Percentiles rank a stretch among this genome's conserved stretches.
These are phyloP conservation scores for Boletus mariae DNA, from an alignment of 1,284 basidiomycete genomes.

Conservation along the genomic window DNA sequence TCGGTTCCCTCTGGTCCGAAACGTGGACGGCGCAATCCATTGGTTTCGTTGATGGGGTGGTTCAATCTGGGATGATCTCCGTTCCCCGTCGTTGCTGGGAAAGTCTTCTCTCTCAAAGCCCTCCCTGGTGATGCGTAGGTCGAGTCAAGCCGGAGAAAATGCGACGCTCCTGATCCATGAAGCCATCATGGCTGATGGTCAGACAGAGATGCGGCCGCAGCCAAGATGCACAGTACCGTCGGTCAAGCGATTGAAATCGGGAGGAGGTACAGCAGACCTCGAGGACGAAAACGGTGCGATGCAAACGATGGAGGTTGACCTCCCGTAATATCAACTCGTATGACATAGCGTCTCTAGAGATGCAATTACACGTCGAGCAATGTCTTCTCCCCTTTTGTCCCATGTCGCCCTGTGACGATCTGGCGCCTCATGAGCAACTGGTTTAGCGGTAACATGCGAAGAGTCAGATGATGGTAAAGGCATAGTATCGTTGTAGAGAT, in stretches of 20 bases:
- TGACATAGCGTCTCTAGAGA: conserved; percentile 40
- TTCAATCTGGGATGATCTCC: not conserved
- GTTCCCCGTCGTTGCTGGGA: not conserved
- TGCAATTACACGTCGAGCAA: conserved; percentile 47
- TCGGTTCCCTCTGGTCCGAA: conserved; percentile 24
- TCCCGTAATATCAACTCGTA: not conserved
- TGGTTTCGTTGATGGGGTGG: not conserved
- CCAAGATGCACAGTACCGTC: conserved; percentile 87
- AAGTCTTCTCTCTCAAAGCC: conserved; percentile 3
- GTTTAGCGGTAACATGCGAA: conserved; percentile 6
- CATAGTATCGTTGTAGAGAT: conserved; percentile 43
- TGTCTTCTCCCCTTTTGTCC: conserved; percentile 40
- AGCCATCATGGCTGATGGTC: conserved; percentile 82
- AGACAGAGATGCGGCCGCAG: conserved; percentile 63
- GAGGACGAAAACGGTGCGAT: too few species aligned
- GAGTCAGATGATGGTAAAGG: conserved; percentile 8
- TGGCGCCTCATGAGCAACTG: not conserved
- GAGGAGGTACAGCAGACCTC: conserved; percentile 43
- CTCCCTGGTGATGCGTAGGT: conserved; percentile 2
- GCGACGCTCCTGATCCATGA: conserved; percentile 91
- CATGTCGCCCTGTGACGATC: conserved; percentile 16
- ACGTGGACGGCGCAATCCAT: not conserved
- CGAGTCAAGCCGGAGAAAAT: conserved; percentile 49
- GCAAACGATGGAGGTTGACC: too few species aligned
- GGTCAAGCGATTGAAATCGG: conserved; percentile 84